A percentile compares a stretch with the other conserved stretches of the same genome.
Conservation (phyloP, 306 rosid genomes). For the Fragaria vesca region DNA sequence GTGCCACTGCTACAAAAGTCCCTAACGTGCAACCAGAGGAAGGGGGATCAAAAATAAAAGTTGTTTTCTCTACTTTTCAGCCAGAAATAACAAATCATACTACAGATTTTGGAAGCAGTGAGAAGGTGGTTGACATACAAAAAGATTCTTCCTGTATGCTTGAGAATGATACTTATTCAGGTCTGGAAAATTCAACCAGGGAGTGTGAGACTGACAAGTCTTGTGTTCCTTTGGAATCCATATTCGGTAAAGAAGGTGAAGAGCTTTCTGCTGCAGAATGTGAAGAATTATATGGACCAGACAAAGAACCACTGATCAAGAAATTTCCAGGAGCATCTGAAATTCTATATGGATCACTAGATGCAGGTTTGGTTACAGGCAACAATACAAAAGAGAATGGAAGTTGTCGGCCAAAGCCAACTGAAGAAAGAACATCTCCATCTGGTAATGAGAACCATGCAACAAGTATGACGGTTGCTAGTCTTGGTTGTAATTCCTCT, state of each 20-base stretch:
- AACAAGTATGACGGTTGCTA: slow-evolving; percentile 30
- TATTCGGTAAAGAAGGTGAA: slow-evolving; percentile 45
- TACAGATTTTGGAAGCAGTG: slow-evolving; percentile 35
- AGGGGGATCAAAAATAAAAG: slow-evolving; percentile 68
- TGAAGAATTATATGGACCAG: slow-evolving; percentile 89
- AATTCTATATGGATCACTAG: slow-evolving; percentile 30
- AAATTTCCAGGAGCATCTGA: slow-evolving; percentile 40
- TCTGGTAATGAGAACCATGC: slow-evolving; percentile 28
- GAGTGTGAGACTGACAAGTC: slow-evolving; percentile 42
- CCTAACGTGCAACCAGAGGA: slow-evolving; percentile 50
- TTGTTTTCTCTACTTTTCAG: slow-evolving; percentile 70
- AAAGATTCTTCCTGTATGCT: slow-evolving; percentile 43
- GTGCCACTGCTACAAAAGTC: slow-evolving; percentile 52
- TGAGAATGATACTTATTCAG: slow-evolving; percentile 31
- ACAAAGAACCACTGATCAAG: slow-evolving; percentile 51
- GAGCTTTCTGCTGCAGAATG: slow-evolving; percentile 72
- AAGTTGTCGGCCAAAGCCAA: slow-evolving; percentile 31
- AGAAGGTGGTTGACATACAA: slow-evolving; percentile 38
- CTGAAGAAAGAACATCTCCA: slow-evolving; percentile 35
- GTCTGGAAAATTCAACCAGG: slow-evolving; percentile 22
- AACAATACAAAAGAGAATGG: slow-evolving; percentile 27
- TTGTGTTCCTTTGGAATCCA: slow-evolving; percentile 50
- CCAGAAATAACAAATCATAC: slow-evolving; percentile 40
- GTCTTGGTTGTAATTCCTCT: slow-evolving; percentile 26
- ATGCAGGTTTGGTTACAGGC: slow-evolving; percentile 27